phyloP scores from a whole-genome alignment of 768 basidiomycete species.

The Pleurotus citrinopileatus region DNA sequence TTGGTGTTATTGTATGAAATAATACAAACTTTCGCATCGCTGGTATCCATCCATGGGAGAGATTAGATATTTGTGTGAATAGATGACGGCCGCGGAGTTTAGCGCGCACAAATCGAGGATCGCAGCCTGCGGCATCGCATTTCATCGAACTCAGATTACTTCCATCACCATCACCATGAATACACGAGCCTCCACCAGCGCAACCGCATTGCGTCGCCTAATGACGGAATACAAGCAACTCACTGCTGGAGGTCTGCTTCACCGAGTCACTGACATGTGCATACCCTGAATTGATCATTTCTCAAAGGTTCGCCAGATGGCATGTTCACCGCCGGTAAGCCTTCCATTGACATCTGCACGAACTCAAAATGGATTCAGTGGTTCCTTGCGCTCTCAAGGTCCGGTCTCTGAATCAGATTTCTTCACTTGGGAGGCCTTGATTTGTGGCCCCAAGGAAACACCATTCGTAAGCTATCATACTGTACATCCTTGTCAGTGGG shows the following conservation, averaged over 20 bases:
- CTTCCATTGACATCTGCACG: constrained; percentile 2
- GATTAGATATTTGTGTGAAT: background rate
- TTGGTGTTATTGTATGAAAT: background rate
- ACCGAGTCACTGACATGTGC: constrained; percentile 1
- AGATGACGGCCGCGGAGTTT: constrained; percentile 6
- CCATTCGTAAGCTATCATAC: constrained; percentile 66
- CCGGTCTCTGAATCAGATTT: constrained; percentile 91
- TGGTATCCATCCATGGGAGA: constrained; percentile 8
- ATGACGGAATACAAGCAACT: constrained; percentile 94
- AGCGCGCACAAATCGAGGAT: background rate
- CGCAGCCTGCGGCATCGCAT: background rate
- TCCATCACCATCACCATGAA: constrained; percentile 36
- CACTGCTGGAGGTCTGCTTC: constrained; percentile 61
- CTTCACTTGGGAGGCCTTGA: constrained; percentile 95
- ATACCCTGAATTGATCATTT: constrained; percentile 4
- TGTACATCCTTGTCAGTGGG: constrained; percentile 4
- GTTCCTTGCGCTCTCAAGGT: constrained; percentile 40
- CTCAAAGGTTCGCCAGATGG: constrained; percentile 78
- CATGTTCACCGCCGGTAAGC: constrained; percentile 89
- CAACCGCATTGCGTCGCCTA: constrained; percentile 79
- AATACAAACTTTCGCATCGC: background rate
- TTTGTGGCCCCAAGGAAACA: constrained; percentile 91
- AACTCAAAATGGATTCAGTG: constrained; percentile 1
- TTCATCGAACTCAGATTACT: background rate
- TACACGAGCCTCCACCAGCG: constrained; percentile 48